phyloP scores from a whole-genome alignment of 805 yeast species.

The Saccharomycopsis capsularis region DNA sequence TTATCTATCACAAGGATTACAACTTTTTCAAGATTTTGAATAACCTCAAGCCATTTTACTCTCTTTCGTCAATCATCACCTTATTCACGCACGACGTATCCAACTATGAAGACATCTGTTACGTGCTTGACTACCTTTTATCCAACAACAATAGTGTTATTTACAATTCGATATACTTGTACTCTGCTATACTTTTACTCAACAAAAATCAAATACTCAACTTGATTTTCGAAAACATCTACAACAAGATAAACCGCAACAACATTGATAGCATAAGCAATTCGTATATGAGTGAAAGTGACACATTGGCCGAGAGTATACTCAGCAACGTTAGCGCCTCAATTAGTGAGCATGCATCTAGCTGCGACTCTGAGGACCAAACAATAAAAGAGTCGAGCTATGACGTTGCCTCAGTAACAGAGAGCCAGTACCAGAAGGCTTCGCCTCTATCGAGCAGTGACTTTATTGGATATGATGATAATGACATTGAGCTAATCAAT shows the following conservation, averaged over 20 bases:
- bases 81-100: slow-evolving; percentile 66
- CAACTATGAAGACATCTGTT: slow-evolving; percentile 41
- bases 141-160: slow-evolving; percentile 33
- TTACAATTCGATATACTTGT: slow-evolving; percentile 49
- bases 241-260: slow-evolving; percentile 1
- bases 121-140: slow-evolving; percentile 65
- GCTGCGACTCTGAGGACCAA: too few relatives aligned
- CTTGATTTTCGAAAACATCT: slow-evolving; percentile 23
- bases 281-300: slow-evolving; percentile 17
- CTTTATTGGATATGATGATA: slow-evolving; percentile 16
- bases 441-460: slow-evolving; percentile 12
- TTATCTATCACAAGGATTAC: slow-evolving; percentile 45
- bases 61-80: slow-evolving; percentile 72
- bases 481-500: slow-evolving; percentile 16
- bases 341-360: slow-evolving; percentile 3
- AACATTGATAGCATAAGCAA: slow-evolving; percentile 1
- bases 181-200: slow-evolving; percentile 45
- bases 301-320: slow-evolving; percentile 14
- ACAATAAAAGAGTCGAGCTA: neutral
- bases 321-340: neutral
- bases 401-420: slow-evolving; percentile 2
- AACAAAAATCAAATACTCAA: slow-evolving; percentile 39
- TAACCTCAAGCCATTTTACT: slow-evolving; percentile 53
- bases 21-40: slow-evolving; percentile 32
- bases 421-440: slow-evolving; percentile 12